Conservation (phyloP, 441 rosid species). For the Adansonia gregorii region DNA sequence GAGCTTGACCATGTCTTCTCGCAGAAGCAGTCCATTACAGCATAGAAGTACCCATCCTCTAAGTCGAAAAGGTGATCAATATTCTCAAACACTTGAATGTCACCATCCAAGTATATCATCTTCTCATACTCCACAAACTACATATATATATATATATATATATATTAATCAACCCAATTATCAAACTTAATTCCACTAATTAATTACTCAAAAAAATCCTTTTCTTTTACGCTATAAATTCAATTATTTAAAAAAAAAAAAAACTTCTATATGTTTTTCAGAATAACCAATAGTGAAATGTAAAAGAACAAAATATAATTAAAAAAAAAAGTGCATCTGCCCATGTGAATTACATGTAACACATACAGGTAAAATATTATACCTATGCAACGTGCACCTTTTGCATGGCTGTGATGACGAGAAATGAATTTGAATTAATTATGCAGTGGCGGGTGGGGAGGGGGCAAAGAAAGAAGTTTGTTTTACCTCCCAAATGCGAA, state of each 20-base stretch:
- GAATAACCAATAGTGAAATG: too few species aligned
- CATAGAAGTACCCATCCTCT: constrained; percentile 58
- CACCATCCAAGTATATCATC: constrained; percentile 85
- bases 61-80: constrained; percentile 69
- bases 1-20: constrained; percentile 55
- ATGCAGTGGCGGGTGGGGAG: too few species aligned
- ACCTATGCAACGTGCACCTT: too few species aligned
- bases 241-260: background rate
- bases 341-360: too few species aligned
- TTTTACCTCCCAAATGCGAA: constrained; percentile 75
- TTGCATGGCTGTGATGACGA: background rate
- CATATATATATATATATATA: background rate
- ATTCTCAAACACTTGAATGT: constrained; percentile 75
- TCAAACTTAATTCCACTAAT: too few species aligned
- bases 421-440: background rate
- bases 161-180: too few species aligned
- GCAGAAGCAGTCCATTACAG: constrained; percentile 82
- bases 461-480: too few species aligned
- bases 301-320: too few species aligned
- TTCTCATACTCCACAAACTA: constrained; percentile 78
- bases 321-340: too few species aligned
- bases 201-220: too few species aligned
- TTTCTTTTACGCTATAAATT: too few species aligned
- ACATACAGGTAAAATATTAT: too few species aligned
- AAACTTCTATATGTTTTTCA: background rate